phyloP scores from a whole-genome alignment of 371 early-diverging fungal genomes.

The Mucor irregularis region DNA sequence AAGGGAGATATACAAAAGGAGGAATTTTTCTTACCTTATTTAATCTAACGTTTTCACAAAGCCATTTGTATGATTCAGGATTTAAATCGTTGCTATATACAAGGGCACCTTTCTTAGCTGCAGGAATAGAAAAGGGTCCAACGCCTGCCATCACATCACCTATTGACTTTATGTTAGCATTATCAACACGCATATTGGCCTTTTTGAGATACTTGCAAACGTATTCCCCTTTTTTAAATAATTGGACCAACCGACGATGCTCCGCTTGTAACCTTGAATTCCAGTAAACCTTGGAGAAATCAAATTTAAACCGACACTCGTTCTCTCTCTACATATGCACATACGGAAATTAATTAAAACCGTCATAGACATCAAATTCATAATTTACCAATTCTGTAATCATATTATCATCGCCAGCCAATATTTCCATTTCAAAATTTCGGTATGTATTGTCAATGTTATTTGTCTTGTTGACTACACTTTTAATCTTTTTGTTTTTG shows the following conservation, averaged over 20 bases:
- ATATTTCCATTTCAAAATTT: slow-evolving; percentile 94
- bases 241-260: slow-evolving; percentile 85
- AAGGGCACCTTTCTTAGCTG: slow-evolving; percentile 77
- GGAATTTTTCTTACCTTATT: slow-evolving; percentile 71
- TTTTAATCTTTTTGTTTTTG: slow-evolving; percentile 85
- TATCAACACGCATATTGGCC: background rate
- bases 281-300: slow-evolving; percentile 99
- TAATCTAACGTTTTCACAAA: slow-evolving; percentile 77
- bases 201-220: slow-evolving; percentile 55
- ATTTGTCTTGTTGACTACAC: slow-evolving; percentile 96
- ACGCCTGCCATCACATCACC: slow-evolving; percentile 98
- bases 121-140: slow-evolving; percentile 98
- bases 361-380: background rate
- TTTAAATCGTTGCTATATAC: slow-evolving; percentile 99
- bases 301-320: slow-evolving; percentile 89
- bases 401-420: slow-evolving; percentile 87
- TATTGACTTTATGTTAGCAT: slow-evolving; percentile 4
- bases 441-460: slow-evolving; percentile 94
- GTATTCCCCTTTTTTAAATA: slow-evolving; percentile 70
- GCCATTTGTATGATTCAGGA: slow-evolving; percentile 82
- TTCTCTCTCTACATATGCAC: slow-evolving; percentile 94
- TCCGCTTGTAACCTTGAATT: slow-evolving; percentile 97
- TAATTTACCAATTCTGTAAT: slow-evolving; percentile 76
- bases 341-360: no score
- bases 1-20: background rate